These are phyloP conservation scores for Saturnispora saitoi DNA, from an alignment of 805 yeast species.

Conservation along the genomic window DNA sequence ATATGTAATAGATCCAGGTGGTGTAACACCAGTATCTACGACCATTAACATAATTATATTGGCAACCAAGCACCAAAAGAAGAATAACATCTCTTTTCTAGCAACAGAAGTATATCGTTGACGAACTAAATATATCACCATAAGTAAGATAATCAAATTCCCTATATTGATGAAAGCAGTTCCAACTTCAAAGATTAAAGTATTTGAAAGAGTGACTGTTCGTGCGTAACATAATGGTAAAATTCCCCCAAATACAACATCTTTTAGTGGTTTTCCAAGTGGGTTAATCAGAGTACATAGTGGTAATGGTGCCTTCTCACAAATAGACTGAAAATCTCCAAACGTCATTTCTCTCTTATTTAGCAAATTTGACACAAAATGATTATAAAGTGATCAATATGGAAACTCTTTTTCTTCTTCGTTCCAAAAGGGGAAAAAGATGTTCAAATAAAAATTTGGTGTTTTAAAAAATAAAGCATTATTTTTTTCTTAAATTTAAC, in stretches of 20 bases:
- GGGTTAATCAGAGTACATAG: slow-evolving; percentile 69
- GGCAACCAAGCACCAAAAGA: slow-evolving; percentile 51
- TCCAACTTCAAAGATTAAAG: slow-evolving; percentile 83
- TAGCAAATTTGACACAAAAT: background rate
- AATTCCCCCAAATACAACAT: slow-evolving; percentile 46
- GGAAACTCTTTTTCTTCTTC: background rate
- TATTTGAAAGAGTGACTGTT: slow-evolving; percentile 80
- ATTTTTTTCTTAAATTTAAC: background rate
- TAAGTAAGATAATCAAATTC: slow-evolving; percentile 51
- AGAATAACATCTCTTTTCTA: slow-evolving; percentile 71
- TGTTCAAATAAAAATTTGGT: background rate
- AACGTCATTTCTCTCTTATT: slow-evolving; percentile 39
- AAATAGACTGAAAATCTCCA: slow-evolving; percentile 57
- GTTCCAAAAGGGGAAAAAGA: background rate
- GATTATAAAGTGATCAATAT: background rate
- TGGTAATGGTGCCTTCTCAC: slow-evolving; percentile 65
- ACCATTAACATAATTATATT: slow-evolving; percentile 59
- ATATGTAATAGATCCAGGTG: slow-evolving; percentile 69
- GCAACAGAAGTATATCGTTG: slow-evolving; percentile 93
- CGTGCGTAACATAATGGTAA: slow-evolving; percentile 77
- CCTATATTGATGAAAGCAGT: slow-evolving; percentile 80
- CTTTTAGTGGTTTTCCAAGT: slow-evolving; percentile 18
- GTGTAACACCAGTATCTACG: slow-evolving; percentile 88
- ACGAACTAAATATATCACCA: slow-evolving; percentile 70
- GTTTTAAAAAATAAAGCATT: background rate